Evolutionary conservation across 2,329 filamentous ascomycete genomes (phyloP).

Genomic region (Metarhizium guizhouense): DNA sequence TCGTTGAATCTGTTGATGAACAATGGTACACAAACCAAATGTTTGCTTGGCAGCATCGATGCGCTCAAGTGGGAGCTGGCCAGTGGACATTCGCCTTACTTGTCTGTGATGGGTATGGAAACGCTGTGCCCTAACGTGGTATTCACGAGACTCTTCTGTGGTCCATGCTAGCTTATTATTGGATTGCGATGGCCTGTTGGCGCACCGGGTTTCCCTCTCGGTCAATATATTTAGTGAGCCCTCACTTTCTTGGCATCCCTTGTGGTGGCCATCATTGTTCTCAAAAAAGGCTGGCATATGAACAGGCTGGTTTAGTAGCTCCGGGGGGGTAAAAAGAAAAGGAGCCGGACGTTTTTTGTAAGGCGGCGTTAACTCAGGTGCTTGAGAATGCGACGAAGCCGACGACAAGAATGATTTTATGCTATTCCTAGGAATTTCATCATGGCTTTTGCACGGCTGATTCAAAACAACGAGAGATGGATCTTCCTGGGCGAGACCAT

Average conservation of each 20-base stretch:
- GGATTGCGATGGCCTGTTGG: not conserved
- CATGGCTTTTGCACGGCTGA: not conserved
- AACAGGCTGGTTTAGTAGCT: slow-evolving; percentile 2
- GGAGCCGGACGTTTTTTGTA: not conserved
- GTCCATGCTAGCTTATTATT: not conserved
- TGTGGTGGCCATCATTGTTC: not conserved
- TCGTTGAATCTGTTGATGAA: not conserved
- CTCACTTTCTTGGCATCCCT: not conserved
- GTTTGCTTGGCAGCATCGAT: slow-evolving; percentile 12
- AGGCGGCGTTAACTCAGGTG: not conserved
- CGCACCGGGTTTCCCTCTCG: no score
- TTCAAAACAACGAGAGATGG: not conserved
- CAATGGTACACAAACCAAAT: not conserved
- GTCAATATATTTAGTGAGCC: not conserved
- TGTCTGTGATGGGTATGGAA: slow-evolving; percentile 10
- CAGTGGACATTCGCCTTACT: slow-evolving; percentile 13
- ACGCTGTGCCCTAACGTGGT: slow-evolving; percentile 13
- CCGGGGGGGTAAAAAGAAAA: not conserved
- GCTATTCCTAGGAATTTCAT: not conserved
- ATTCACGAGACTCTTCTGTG: slow-evolving; percentile 10
- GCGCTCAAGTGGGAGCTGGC: slow-evolving; percentile 17
- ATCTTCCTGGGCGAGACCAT: not conserved
- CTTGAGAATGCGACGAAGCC: not conserved
- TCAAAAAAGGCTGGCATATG: slow-evolving; percentile 2
- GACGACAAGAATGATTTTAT: not conserved